Evolutionary conservation across 352 stramenopile species (phyloP), one percentile per base, ranked within the genome.

Genomic region (Globisporangium spiculum): DNA sequence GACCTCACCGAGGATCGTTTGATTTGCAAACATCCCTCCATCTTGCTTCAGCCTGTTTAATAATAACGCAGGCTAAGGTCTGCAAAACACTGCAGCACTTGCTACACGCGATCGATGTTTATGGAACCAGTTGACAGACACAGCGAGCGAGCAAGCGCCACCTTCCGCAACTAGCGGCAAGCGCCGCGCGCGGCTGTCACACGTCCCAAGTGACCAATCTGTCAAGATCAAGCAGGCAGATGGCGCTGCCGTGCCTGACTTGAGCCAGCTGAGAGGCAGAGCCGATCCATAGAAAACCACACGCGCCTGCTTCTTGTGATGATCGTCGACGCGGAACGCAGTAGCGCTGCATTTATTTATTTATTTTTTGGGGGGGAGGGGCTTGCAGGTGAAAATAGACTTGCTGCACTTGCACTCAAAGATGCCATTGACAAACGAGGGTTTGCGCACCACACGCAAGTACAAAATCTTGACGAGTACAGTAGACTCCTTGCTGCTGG

Each of bases 151-250:
- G 32, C 32, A 36, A 36, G 32, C 32, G 3, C 32, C 32, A 36
- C 3, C 32, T 10, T 36, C 6, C 32, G 32, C 32, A 36, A 36
- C 32, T 9, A 36, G 32, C 32, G 7, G 32, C 32, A 36, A 36
- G 32, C 32, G 6, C 32, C 6, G 38, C 18, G 44, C 44, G 44
- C 44, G 44, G 44, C 44, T 52, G 44, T 52, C 44, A 52, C 44
- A 50, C 41, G 44, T 52, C 44, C 16, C 44, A 52, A 52, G 44
- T 52, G 44, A 52, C 18, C 44, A 52, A 52, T 52, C 44, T 52
- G 44, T 52, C 44, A 52, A 52, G 44, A 52, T 52, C 18, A 52
- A 52, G 44, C 16, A 52, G 44, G 44, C 44, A 52, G 44, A 52
- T 52, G 44, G 44, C 44, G 44, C 44, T 52, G 44, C 18, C 18